These are phyloP conservation scores for Quillaja saponaria DNA, from an alignment of 306 rosid genomes.

Conservation along the genomic window DNA sequence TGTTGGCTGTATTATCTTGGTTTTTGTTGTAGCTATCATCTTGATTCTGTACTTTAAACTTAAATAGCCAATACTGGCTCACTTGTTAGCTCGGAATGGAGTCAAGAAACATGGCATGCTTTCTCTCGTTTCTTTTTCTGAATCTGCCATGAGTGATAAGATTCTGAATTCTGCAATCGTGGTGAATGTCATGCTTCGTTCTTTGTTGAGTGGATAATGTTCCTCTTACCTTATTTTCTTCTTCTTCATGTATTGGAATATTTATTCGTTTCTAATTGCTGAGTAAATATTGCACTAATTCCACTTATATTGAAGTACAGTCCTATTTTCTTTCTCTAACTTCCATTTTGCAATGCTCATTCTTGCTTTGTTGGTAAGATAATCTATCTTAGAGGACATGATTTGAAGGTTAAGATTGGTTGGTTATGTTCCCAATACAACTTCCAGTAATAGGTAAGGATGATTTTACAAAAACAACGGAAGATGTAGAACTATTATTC, in stretches of 20 bases:
- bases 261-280: conserved; percentile 20
- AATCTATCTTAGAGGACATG: conserved; percentile 55
- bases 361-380: too few species aligned
- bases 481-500: conserved; percentile 70
- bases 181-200: conserved; percentile 21
- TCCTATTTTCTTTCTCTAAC: not conserved
- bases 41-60: conserved; percentile 84
- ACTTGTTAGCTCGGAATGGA: conserved; percentile 31
- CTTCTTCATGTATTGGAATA: conserved; percentile 27
- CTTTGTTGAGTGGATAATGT: conserved; percentile 26
- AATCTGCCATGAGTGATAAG: conserved; percentile 51
- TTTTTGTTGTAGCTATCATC: conserved; percentile 63
- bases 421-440: conserved; percentile 63
- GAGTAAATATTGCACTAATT: conserved; percentile 9
- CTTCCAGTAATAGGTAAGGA: conserved; percentile 43
- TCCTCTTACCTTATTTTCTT: conserved; percentile 26
- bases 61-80: conserved; percentile 35
- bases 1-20: conserved; percentile 50
- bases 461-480: conserved; percentile 40
- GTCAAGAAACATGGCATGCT: conserved; percentile 21
- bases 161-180: conserved; percentile 42
- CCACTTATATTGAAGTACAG: too few species aligned
- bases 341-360: not conserved
- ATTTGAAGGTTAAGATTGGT: conserved; percentile 52
- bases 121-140: conserved; percentile 13